A percentile compares a stretch with the other conserved stretches of the same genome.
These are phyloP conservation scores for Monosporascus ibericus DNA, from an alignment of 2,329 filamentous ascomycete genomes.

Conservation along the genomic window DNA sequence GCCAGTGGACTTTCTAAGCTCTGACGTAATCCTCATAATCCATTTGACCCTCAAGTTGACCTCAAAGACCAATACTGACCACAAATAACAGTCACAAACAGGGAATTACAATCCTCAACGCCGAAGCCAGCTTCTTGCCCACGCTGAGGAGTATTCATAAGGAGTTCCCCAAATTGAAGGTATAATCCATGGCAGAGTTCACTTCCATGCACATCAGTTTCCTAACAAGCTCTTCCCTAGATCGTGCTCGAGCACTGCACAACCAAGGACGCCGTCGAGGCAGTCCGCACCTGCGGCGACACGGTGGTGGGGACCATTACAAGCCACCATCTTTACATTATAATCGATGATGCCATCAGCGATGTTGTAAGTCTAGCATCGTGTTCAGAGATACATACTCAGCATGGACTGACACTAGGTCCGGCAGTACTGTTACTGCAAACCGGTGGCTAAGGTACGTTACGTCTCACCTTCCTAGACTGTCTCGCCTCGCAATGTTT, in stretches of 20 bases:
- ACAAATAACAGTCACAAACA: conserved; percentile 7
- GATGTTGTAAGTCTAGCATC: neutral
- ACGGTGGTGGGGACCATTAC: conserved; percentile 60
- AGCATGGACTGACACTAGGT: conserved; percentile 35
- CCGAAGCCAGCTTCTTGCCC: conserved; percentile 60
- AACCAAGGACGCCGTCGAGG: conserved; percentile 54
- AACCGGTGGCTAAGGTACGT: conserved; percentile 54
- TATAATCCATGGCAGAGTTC: conserved; percentile 23
- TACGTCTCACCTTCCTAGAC: neutral
- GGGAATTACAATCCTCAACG: conserved; percentile 45
- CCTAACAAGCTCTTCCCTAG: neutral
- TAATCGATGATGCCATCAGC: conserved; percentile 40
- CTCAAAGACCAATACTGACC: neutral
- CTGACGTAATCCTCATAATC: too few relatives aligned
- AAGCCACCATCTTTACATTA: conserved; percentile 56
- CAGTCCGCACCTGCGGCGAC: conserved; percentile 54
- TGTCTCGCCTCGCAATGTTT: neutral
- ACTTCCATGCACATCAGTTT: too few relatives aligned
- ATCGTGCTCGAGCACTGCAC: conserved; percentile 57
- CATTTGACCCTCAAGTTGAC: too few relatives aligned
- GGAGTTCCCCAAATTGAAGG: conserved; percentile 33
- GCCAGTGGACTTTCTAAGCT: too few relatives aligned
- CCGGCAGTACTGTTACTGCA: conserved; percentile 58
- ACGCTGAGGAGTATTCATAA: conserved; percentile 53
- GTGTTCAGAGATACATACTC: neutral